These are phyloP conservation scores for Kwoniella bestiolae DNA, from an alignment of 768 basidiomycete genomes.

Conservation along the genomic window DNA sequence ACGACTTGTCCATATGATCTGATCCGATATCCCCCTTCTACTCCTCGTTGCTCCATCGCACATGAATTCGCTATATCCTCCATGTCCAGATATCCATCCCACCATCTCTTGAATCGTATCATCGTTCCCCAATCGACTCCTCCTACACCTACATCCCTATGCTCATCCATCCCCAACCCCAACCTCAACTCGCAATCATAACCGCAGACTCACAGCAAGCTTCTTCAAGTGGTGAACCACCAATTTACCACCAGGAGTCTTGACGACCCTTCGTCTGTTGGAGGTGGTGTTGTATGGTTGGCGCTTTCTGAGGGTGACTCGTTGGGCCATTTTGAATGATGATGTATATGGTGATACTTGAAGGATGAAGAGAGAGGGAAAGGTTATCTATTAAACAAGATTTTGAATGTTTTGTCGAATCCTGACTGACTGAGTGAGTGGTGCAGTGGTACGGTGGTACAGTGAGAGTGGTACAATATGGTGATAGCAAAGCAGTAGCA, in stretches of 20 bases:
- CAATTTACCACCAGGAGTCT: constrained; percentile 97
- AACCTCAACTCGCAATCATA: constrained; percentile 6
- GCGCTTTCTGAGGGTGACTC: constrained; percentile 98
- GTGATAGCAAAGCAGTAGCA: not conserved
- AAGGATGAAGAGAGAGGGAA: constrained; percentile 12
- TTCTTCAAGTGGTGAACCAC: constrained; percentile 99
- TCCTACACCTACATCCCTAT: not conserved
- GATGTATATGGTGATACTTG: constrained; percentile 13
- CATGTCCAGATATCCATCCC: no score
- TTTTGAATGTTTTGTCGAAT: not conserved
- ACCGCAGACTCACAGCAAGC: constrained; percentile 64
- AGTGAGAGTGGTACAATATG: no score
- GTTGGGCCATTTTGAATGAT: constrained; percentile 85
- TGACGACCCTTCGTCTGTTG: constrained; percentile 90
- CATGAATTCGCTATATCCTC: no score
- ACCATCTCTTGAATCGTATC: not conserved
- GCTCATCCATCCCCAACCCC: constrained; percentile 2
- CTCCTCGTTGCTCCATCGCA: no score
- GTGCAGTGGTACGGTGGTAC: not conserved
- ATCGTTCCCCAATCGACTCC: not conserved
- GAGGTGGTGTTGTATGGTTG: constrained; percentile 95
- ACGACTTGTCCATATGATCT: not conserved
- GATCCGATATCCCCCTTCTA: not conserved
- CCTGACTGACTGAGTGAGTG: not conserved
- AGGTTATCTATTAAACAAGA: not conserved